Evolutionary conservation across 2,329 filamentous ascomycete genomes (phyloP).

Genomic region (Apiospora hydei): DNA sequence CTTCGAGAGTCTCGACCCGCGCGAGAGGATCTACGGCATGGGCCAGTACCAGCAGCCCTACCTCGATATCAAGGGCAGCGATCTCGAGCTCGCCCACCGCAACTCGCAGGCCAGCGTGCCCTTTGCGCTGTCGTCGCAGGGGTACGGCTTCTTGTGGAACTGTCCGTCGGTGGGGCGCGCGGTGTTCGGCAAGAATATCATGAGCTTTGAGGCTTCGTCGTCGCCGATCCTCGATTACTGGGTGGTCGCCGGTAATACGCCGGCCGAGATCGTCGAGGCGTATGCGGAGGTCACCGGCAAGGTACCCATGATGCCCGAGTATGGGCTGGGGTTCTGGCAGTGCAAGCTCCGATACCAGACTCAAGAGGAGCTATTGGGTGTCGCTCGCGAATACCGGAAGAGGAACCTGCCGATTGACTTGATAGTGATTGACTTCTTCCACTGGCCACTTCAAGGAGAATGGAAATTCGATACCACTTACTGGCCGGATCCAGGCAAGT

Average conservation of each 20-base stretch:
- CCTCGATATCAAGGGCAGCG: constrained; percentile 68
- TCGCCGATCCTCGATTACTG: constrained; percentile 69
- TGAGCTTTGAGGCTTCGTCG: constrained; percentile 66
- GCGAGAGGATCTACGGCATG: constrained; percentile 73
- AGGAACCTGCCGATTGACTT: constrained; percentile 66
- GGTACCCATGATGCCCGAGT: constrained; percentile 73
- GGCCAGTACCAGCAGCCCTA: constrained; percentile 72
- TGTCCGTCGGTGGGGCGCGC: constrained; percentile 68
- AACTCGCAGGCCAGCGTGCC: constrained; percentile 73
- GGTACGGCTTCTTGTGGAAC: constrained; percentile 73
- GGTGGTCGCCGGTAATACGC: constrained; percentile 65
- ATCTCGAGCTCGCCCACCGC: constrained; percentile 70
- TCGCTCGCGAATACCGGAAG: constrained; percentile 66
- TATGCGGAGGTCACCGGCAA: constrained; percentile 65
- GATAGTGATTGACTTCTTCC: constrained; percentile 74
- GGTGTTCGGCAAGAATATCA: constrained; percentile 66
- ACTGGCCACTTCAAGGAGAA: constrained; percentile 72
- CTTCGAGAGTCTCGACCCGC: constrained; percentile 58
- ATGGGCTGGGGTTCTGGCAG: constrained; percentile 73
- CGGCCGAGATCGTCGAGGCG: constrained; percentile 60
- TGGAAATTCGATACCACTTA: constrained; percentile 71
- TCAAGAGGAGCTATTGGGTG: constrained; percentile 66
- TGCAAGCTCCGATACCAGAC: constrained; percentile 72
- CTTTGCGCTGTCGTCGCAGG: constrained; percentile 65
- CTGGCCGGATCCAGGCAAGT: constrained; percentile 67